Conservation (phyloP, 257 asterid genomes). For the Petunia secreta region DNA sequence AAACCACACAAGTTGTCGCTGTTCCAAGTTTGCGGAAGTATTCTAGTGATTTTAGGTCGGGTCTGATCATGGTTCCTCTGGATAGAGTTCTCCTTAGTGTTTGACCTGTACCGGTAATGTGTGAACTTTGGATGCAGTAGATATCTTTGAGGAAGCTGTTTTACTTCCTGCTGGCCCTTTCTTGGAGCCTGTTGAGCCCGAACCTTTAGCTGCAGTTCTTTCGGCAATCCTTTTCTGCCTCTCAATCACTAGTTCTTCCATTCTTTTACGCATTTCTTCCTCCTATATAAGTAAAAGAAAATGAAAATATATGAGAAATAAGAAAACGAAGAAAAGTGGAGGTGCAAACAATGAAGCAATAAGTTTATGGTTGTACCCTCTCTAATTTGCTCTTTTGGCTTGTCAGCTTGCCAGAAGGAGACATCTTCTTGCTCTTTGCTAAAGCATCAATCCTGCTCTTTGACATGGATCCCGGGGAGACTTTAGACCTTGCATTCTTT, state of each 20-base stretch:
- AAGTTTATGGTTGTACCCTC: conserved; percentile 47
- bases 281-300: conserved; percentile 44
- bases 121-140: conserved; percentile 25
- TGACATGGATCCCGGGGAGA: conserved; percentile 42
- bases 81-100: not conserved
- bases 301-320: not conserved
- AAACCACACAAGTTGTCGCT: conserved; percentile 7
- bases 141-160: conserved; percentile 48
- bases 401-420: conserved; percentile 51
- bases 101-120: conserved; percentile 19
- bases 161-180: conserved; percentile 55
- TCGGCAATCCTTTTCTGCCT: conserved; percentile 84
- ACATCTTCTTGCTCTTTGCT: conserved; percentile 55
- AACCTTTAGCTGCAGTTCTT: conserved; percentile 60
- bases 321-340: conserved; percentile 6
- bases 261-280: conserved; percentile 74
- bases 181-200: conserved; percentile 42
- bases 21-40: not conserved
- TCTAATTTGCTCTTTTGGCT: conserved; percentile 65
- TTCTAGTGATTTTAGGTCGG: not conserved
- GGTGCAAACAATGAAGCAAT: conserved; percentile 2
- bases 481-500: conserved; percentile 46
- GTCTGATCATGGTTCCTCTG: not conserved
- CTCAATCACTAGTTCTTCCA: conserved; percentile 60
- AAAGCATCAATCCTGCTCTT: conserved; percentile 43